Conservation (phyloP, 768 basidiomycete genomes). For the Termitomyces bulborhizus region DNA sequence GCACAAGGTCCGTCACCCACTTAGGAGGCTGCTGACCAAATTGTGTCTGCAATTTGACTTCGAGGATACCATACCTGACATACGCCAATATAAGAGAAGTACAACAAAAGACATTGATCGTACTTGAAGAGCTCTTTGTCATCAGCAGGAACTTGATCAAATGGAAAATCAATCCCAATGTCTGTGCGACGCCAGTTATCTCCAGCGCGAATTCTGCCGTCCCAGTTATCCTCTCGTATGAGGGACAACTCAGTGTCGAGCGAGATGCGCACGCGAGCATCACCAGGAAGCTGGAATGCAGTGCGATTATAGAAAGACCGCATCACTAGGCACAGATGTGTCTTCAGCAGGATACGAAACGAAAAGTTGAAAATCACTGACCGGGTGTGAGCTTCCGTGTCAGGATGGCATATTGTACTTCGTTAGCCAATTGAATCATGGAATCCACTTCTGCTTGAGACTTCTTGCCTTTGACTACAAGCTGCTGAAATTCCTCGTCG, state of each 20-base stretch:
- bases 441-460: conserved; percentile 82
- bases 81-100: not conserved
- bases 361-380: conserved; percentile 26
- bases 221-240: conserved; percentile 96
- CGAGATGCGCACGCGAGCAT: conserved; percentile 97
- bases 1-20: conserved; percentile 96
- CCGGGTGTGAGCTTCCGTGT: conserved; percentile 80
- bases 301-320: conserved; percentile 98
- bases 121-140: conserved; percentile 94
- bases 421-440: conserved; percentile 96
- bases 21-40: conserved; percentile 91
- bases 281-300: conserved; percentile 97
- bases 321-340: conserved; percentile 53
- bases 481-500: conserved; percentile 85
- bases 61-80: conserved; percentile 80
- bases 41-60: conserved; percentile 97
- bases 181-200: conserved; percentile 95
- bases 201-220: conserved; percentile 66
- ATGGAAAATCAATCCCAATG: conserved; percentile 89
- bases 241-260: conserved; percentile 95
- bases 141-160: conserved; percentile 61
- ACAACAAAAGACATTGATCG: conserved; percentile 10
- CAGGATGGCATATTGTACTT: conserved; percentile 88
- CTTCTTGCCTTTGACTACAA: conserved; percentile 90
- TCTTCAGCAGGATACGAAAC: not conserved